Percentiles rank a stretch among this genome's conserved stretches.
Evolutionary conservation across 2,329 filamentous ascomycete genomes (phyloP).

Genomic region (Pseudocercospora eumusae): DNA sequence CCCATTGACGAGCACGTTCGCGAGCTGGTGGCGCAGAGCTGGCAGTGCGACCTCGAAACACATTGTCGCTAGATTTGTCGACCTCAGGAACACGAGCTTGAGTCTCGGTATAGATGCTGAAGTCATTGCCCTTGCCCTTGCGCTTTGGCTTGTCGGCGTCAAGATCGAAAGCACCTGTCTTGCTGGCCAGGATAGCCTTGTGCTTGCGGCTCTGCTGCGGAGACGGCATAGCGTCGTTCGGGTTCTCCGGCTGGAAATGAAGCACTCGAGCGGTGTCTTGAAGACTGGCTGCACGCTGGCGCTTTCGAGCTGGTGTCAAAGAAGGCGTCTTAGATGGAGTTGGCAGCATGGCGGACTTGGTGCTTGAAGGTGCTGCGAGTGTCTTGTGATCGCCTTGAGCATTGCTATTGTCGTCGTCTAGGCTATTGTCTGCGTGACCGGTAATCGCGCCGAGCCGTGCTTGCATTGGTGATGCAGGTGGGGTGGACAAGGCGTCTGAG

Average conservation of each 20-base stretch:
- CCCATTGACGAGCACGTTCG: conserved; percentile 37
- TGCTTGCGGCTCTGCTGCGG: conserved; percentile 53
- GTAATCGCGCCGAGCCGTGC: conserved; percentile 9
- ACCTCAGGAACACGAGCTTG: conserved; percentile 71
- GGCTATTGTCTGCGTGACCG: conserved; percentile 14
- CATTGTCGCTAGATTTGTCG: conserved; percentile 68
- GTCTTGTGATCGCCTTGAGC: not conserved
- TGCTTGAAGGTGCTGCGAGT: conserved; percentile 28
- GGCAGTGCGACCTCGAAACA: conserved; percentile 53
- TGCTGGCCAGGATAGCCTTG: conserved; percentile 13
- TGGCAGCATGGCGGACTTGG: conserved; percentile 60
- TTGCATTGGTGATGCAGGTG: conserved; percentile 17
- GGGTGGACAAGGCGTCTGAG: conserved; percentile 10
- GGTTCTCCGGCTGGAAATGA: conserved; percentile 59
- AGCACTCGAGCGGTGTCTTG: conserved; percentile 53
- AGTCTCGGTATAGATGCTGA: conserved; percentile 72
- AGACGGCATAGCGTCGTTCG: conserved; percentile 60
- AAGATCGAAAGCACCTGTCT: conserved; percentile 57
- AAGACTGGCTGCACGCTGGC: conserved; percentile 46
- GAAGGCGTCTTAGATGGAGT: conserved; percentile 75
- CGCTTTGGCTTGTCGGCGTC: conserved; percentile 52
- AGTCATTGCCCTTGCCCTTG: conserved; percentile 38
- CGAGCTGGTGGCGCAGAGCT: conserved; percentile 42
- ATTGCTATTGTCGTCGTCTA: conserved; percentile 15
- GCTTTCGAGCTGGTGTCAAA: conserved; percentile 54